A percentile compares a stretch with the other conserved stretches of the same genome.
Conservation (phyloP, 495 filamentous ascomycete genomes). For the Bryoglossum gracile region DNA sequence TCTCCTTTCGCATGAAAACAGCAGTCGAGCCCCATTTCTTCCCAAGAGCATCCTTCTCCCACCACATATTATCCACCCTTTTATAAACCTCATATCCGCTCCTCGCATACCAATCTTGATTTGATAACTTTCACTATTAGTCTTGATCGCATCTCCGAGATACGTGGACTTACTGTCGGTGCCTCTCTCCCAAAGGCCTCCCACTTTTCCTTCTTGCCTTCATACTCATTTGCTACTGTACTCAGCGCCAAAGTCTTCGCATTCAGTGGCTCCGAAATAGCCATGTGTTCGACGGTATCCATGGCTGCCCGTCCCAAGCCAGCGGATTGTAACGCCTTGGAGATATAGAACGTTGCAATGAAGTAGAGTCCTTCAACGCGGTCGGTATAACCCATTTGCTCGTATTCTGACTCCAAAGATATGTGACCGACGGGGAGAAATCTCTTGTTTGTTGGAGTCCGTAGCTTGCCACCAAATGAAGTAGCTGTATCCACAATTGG, state of each 20-base stretch:
- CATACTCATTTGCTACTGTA: constrained; percentile 26
- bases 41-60: constrained; percentile 8
- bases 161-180: constrained; percentile 23
- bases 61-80: constrained; percentile 1
- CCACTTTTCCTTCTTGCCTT: constrained; percentile 19
- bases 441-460: constrained; percentile 21
- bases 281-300: constrained; percentile 29
- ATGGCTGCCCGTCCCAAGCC: constrained; percentile 35
- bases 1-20: constrained; percentile 20
- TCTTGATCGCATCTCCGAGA: neutral
- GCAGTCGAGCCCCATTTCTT: constrained; percentile 10
- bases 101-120: constrained; percentile 51
- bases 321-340: constrained; percentile 27
- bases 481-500: constrained; percentile 29
- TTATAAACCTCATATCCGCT: constrained; percentile 45
- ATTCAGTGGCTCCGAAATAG: constrained; percentile 27
- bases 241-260: constrained; percentile 30
- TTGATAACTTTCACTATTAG: constrained; percentile 21
- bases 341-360: constrained; percentile 34
- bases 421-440: constrained; percentile 39
- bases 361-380: constrained; percentile 25
- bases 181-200: constrained; percentile 14
- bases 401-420: constrained; percentile 29
- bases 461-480: constrained; percentile 24
- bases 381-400: constrained; percentile 20